Percentiles rank a stretch among this genome's conserved stretches.
These are phyloP conservation scores for Apiospora hydei DNA, from an alignment of 2,329 filamentous ascomycete species.

Conservation along the genomic window DNA sequence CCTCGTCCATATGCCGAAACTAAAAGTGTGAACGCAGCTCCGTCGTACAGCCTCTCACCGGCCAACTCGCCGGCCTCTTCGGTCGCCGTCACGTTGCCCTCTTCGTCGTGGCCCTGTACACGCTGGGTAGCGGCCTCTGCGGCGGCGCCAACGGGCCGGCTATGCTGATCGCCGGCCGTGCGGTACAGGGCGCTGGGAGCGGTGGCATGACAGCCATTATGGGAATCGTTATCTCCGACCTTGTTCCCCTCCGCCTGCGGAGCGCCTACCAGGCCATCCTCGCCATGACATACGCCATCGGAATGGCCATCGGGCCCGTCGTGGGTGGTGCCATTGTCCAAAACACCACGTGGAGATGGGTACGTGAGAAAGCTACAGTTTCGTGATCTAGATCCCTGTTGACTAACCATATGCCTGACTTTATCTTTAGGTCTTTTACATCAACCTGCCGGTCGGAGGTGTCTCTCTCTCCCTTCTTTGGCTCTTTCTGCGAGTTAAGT, in stretches of 20 bases:
- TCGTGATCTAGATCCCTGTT: too few species aligned
- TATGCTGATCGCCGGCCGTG: slow-evolving; percentile 15
- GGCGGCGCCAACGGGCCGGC: not conserved
- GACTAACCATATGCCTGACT: too few species aligned
- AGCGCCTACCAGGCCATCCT: slow-evolving; percentile 21
- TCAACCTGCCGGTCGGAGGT: slow-evolving; percentile 32
- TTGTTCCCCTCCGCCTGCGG: slow-evolving; percentile 17
- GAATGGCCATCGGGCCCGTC: slow-evolving; percentile 19
- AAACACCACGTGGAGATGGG: not conserved
- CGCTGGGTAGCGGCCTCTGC: slow-evolving; percentile 24
- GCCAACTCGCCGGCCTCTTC: slow-evolving; percentile 53
- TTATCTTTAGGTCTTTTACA: not conserved
- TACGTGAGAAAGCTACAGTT: too few species aligned
- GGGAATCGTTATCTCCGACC: slow-evolving; percentile 18
- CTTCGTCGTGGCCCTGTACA: slow-evolving; percentile 16
- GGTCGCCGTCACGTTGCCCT: slow-evolving; percentile 47
- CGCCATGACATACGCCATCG: not conserved
- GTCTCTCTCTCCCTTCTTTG: slow-evolving; percentile 38
- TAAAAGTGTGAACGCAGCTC: not conserved
- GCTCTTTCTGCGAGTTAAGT: slow-evolving; percentile 27
- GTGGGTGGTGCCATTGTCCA: slow-evolving; percentile 12
- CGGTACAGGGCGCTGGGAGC: slow-evolving; percentile 18
- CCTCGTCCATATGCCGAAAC: too few species aligned
- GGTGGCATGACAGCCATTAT: slow-evolving; percentile 22
- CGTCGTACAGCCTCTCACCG: slow-evolving; percentile 48